Evolutionary conservation across 768 basidiomycete genomes (phyloP).

Genomic region (Tylopilus sp.): DNA sequence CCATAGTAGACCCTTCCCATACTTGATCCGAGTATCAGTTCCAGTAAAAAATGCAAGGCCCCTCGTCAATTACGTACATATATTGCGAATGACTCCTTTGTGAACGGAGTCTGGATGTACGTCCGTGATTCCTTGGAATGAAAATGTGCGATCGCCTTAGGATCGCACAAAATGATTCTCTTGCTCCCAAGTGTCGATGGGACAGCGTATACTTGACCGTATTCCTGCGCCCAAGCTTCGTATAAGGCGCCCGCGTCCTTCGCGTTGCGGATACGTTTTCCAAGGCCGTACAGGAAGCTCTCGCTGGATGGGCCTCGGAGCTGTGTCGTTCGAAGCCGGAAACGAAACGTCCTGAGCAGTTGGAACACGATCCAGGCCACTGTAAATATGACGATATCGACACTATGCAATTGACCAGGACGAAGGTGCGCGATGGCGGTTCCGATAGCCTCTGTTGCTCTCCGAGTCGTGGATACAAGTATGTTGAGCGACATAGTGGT

Average conservation of each 20-base stretch:
- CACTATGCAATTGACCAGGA: neutral
- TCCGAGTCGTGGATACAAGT: neutral
- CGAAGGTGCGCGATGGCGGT: neutral
- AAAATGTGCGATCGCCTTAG: constrained; percentile 30
- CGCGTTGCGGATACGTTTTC: neutral
- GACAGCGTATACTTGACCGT: constrained; percentile 14
- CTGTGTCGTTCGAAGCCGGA: neutral
- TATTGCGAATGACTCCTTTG: constrained; percentile 30
- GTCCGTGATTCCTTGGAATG: constrained; percentile 20
- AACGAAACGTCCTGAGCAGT: neutral
- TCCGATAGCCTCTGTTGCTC: neutral
- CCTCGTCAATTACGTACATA: neutral
- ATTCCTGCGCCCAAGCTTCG: constrained; percentile 22
- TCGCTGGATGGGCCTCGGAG: constrained; percentile 18
- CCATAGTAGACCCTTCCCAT: constrained; percentile 31
- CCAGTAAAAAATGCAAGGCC: neutral
- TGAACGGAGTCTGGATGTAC: constrained; percentile 41
- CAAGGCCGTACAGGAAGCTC: constrained; percentile 17
- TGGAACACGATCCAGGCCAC: constrained; percentile 9
- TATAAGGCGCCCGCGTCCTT: constrained; percentile 7
- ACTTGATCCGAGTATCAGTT: neutral
- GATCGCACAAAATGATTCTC: constrained; percentile 36
- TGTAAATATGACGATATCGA: neutral
- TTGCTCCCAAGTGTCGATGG: constrained; percentile 13
- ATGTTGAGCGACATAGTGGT: neutral